Base-by-base conservation (phyloP, 2,329 filamentous ascomycete genomes). In the Penicillium sp. region DNA sequence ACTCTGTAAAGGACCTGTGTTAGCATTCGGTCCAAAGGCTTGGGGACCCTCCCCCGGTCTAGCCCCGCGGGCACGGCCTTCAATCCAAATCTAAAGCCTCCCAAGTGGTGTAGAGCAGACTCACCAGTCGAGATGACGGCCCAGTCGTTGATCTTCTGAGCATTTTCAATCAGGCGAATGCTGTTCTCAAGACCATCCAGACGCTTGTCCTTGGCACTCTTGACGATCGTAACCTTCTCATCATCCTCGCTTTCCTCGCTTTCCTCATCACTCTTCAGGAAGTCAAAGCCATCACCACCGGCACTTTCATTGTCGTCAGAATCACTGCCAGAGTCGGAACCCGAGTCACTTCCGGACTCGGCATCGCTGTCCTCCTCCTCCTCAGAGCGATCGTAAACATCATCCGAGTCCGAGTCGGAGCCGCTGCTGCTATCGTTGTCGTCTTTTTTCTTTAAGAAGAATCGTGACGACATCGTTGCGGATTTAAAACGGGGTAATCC, bases 181-280 rank as follows among this genome's bases (percentile, higher is more conserved):
- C 88, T 96, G 57, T 85, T 84, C 75, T 99, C 93, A 58, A 99
- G 83, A 77, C 97, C 95, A 71, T 97, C 93, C 64, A 91, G 83
- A 60, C 94, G 86, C 85, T 99, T 99, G 81, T 97, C 92, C 79
- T 97, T 97, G 70, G 93, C 92, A 77, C 92, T 97, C 84, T 96
- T 97, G 71, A 97, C 89, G 68, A 94, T 86, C 69, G 88, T 90
- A 62, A 88, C 86, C 64, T 86, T 85, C 63, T 97, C 93, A 62
- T 94, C 90, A 62, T 94, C 92, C 72, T 92, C 92, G 68, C 82
- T 86, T 54, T 92, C 87, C 62, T 92, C 89, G 68, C 88, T 90
- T 49, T 94, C 91, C 56, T 85, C 87, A 12, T 78, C 84, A 64
- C 85, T 87, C 67, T 87, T 86, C 84, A 97, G 86, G 87, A 99